phyloP scores from a whole-genome alignment of 805 yeast genomes.

The Cyberlindnera japonica region DNA sequence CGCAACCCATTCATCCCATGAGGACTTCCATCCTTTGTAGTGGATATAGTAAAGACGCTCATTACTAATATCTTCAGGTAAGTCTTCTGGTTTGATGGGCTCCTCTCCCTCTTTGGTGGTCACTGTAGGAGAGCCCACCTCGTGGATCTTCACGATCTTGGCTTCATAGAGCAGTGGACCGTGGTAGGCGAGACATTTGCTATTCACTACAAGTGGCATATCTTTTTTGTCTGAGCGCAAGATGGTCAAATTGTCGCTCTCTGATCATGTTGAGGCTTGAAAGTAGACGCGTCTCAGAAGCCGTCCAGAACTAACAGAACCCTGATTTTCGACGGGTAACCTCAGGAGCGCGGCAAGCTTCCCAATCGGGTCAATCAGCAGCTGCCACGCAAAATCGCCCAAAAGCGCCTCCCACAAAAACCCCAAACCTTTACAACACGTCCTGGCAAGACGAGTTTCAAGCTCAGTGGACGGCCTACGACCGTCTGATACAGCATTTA shows the following conservation, averaged over 20 bases:
- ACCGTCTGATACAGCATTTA: too few relatives aligned
- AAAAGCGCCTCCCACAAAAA: conserved; percentile 1
- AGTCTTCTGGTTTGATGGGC: conserved; percentile 12
- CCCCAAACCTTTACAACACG: too few relatives aligned
- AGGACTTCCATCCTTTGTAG: conserved; percentile 91
- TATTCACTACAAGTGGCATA: conserved; percentile 22
- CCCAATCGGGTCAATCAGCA: neutral
- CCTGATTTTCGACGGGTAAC: conserved; percentile 1
- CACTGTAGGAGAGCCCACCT: conserved; percentile 44
- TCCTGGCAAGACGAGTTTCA: too few relatives aligned
- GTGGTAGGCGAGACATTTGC: conserved; percentile 72
- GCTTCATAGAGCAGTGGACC: conserved; percentile 92
- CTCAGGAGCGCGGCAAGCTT: neutral
- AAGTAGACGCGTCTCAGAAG: neutral
- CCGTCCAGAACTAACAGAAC: too few relatives aligned
- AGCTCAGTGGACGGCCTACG: too few relatives aligned
- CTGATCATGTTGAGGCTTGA: too few relatives aligned
- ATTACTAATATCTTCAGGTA: conserved; percentile 35
- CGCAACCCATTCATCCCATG: conserved; percentile 97
- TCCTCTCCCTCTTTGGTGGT: conserved; percentile 39
- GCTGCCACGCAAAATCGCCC: conserved; percentile 2
- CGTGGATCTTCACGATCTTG: conserved; percentile 62
- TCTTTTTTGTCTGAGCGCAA: neutral
- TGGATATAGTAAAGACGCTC: conserved; percentile 64
- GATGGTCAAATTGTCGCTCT: too few relatives aligned